Percentiles rank a stretch among this genome's conserved stretches.
These are phyloP conservation scores for Cordyceps cateniannulata DNA, from an alignment of 2,329 filamentous ascomycete genomes.

Conservation along the genomic window DNA sequence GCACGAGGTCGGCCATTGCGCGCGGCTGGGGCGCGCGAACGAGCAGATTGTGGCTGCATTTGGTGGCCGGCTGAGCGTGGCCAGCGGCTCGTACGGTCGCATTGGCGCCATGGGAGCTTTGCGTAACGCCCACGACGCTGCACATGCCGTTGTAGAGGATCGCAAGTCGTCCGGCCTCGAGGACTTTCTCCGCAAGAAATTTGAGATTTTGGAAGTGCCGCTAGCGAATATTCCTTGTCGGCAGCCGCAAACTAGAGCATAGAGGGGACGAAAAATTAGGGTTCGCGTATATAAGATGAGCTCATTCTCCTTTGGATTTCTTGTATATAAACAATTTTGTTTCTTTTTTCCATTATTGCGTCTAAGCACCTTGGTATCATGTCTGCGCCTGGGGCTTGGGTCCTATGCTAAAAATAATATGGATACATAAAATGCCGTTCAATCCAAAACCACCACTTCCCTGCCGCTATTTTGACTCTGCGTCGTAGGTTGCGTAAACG, in stretches of 20 bases:
- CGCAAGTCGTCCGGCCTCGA: slow-evolving; percentile 25
- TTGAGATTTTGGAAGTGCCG: background rate
- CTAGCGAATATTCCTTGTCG: background rate
- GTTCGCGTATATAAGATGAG: background rate
- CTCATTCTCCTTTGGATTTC: background rate
- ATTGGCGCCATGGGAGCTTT: slow-evolving; percentile 47
- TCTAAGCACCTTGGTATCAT: slow-evolving; percentile 12
- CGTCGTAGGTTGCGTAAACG: background rate
- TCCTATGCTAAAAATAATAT: background rate
- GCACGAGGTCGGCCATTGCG: slow-evolving; percentile 72
- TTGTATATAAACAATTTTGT: background rate
- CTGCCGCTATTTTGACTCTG: background rate
- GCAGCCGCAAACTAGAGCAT: background rate
- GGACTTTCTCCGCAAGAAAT: slow-evolving; percentile 17
- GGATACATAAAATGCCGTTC: background rate
- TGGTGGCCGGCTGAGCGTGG: slow-evolving; percentile 57
- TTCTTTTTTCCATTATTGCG: background rate
- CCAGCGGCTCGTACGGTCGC: slow-evolving; percentile 46
- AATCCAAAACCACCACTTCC: slow-evolving; percentile 13
- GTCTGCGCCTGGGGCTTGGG: background rate
- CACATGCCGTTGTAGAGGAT: slow-evolving; percentile 27
- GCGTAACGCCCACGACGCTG: slow-evolving; percentile 43
- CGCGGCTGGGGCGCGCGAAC: slow-evolving; percentile 52
- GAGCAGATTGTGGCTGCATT: slow-evolving; percentile 49
- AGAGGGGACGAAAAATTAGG: background rate